phyloP scores from a whole-genome alignment of 139 green algal species.

The Closterium sp. region DNA sequence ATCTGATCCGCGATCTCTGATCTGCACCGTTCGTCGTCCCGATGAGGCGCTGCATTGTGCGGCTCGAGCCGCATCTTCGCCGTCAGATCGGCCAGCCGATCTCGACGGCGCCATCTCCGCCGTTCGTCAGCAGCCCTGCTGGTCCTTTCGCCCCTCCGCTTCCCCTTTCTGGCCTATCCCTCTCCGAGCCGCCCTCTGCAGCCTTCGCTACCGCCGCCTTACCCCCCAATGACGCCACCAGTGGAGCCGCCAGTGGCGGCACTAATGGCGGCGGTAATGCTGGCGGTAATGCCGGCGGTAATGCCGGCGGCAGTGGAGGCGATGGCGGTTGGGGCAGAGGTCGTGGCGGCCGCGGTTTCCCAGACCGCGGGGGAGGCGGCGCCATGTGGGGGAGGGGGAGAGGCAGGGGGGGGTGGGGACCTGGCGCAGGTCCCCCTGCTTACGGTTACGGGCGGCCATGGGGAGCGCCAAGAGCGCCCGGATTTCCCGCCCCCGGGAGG shows the following conservation, averaged over 20 bases:
- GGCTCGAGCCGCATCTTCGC: neutral
- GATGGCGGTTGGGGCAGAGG: neutral
- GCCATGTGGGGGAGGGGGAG: neutral
- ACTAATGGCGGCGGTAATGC: neutral
- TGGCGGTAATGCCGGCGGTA: neutral
- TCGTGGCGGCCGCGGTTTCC: neutral
- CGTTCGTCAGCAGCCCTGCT: neutral
- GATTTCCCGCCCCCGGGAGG: neutral
- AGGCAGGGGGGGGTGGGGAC: neutral
- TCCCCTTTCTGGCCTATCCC: neutral
- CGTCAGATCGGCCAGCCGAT: neutral
- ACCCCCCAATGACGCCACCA: neutral
- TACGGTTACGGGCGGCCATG: neutral
- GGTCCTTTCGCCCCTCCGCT: neutral
- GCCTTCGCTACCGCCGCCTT: neutral
- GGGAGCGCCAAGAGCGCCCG: no score
- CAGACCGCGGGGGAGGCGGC: neutral
- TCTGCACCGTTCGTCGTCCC: neutral
- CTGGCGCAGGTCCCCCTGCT: neutral
- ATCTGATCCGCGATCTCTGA: neutral
- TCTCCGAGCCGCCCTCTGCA: neutral
- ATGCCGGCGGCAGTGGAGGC: neutral
- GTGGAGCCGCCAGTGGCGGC: neutral
- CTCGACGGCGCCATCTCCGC: neutral
- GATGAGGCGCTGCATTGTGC: neutral